Conservation (phyloP, 2,329 filamentous ascomycete species). For the Amauroascus niger region DNA sequence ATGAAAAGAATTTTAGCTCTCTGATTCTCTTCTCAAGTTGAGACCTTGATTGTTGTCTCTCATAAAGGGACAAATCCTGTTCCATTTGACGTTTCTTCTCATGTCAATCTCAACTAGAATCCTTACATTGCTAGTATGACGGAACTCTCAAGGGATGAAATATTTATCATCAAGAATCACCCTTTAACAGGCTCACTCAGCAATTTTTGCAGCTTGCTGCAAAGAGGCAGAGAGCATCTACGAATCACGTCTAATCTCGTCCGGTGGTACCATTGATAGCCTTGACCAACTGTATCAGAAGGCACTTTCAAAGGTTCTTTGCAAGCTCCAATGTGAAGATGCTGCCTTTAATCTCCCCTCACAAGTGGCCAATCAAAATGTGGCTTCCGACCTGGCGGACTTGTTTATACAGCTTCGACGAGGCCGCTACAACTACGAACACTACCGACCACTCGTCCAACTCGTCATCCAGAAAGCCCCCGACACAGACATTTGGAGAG, state of each 20-base stretch:
- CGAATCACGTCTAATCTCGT: not conserved
- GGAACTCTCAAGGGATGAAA: constrained; percentile 1
- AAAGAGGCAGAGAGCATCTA: not conserved
- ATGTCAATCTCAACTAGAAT: too few relatives aligned
- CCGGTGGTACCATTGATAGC: not conserved
- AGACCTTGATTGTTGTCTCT: too few relatives aligned
- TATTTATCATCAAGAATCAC: constrained; percentile 3
- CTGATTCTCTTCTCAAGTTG: too few relatives aligned
- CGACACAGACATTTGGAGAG: not conserved
- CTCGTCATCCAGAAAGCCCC: not conserved
- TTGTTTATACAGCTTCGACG: not conserved
- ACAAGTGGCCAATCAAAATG: not conserved
- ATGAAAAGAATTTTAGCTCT: too few relatives aligned
- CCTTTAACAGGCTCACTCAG: constrained; percentile 1
- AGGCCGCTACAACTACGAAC: not conserved
- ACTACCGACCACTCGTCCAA: not conserved
- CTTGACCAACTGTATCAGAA: not conserved
- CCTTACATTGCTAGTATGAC: constrained; percentile 2
- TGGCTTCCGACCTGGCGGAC: not conserved
- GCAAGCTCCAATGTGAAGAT: not conserved
- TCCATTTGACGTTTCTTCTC: too few relatives aligned
- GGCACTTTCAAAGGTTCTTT: not conserved
- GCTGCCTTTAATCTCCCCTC: not conserved
- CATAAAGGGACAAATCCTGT: too few relatives aligned
- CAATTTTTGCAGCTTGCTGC: not conserved